Evolutionary conservation across 2,329 filamentous ascomycete species (phyloP), one percentile per base, ranked within the genome.

Genomic region (Bipolaris victoriae): DNA sequence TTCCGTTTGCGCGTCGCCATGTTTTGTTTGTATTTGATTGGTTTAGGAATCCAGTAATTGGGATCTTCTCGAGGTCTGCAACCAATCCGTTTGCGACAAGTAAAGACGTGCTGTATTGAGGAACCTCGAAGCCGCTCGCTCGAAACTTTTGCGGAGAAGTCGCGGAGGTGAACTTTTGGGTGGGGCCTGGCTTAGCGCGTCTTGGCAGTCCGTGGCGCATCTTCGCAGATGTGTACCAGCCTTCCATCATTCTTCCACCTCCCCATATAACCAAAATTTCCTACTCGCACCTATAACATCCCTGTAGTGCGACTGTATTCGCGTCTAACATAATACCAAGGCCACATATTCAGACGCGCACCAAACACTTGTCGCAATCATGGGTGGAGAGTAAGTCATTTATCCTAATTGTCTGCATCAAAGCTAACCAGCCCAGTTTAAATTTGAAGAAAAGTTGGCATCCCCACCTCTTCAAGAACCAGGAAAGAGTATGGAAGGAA

Each of bases 361-460:
- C 13, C 18, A 7, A 5, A 35, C 20, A 35, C 15, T 49, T 26
- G 24, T 54, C 49, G 76, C 68, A 80, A 90, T 79, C 64, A 97
- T 96, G 90, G 93, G 93, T 81, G 92, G 92, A 74, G 93, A 98
- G 29, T 31, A 31, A 31, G 29, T 31, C 29, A 31, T 31, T 31
- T 4, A 11, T 10, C 7, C 3, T 11, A 31, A 31, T 31, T 4
- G 3, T 11, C 29, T 13, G 9, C 11, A 31, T 11, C 29, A 31
- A 31, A 13, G 29, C 10, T 31, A 31, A 31, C 29, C 7, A 13
- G 10, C 10, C 10, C 29, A 31, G 29, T 84, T 86, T 99, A 73
- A 97, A 98, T 74, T 80, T 96, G 69, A 97, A 97, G 80, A 88
- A 88, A 76, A 86, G 91, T 83, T 99, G 69, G 88, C 94, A 99